Evolutionary conservation across 495 filamentous ascomycete genomes (phyloP), one percentile per base, ranked within the genome.

Genomic region (Chlorociboria aeruginascens): DNA sequence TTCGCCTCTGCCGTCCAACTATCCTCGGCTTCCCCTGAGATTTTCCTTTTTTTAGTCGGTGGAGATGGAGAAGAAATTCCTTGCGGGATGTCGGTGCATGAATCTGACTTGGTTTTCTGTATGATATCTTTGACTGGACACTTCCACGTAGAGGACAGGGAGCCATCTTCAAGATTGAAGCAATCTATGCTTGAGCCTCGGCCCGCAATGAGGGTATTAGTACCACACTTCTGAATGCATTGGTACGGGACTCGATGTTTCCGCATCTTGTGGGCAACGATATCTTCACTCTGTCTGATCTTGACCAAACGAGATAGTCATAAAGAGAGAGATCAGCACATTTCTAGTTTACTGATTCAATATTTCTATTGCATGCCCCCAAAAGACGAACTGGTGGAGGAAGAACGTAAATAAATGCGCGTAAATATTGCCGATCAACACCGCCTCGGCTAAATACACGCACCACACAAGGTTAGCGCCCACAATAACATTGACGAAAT

Each of bases 111-210:
- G 8, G 32, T 10, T 2, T n/a, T 16, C 9, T 10, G 11, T 9
- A 14, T 8, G 13, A 8, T 33, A 16, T 33, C 33, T 6, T 4
- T 13, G 6, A n/a, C 6, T 37, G 52, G 37, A 35, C 35, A 54
- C 29, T 32, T 66, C 69, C 68, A 71, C 30, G 64, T 62, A 16
- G 68, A 68, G 20, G 68, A 39, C 10, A 55, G 57, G 32, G 59
- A 50, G 7, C 68, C 55, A 33, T 59, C 46, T 8, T 46, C 39
- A 37, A 61, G 47, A 50, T 51, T 63, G 55, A 69, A 67, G 2
- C 61, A 61, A 53, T 70, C 59, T 3, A 73, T 69, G 46, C 55
- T 52, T 32, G 62, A 60, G 11, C 61, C 67, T 32, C 60, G 62
- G 1, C 69, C 69, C 30, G 70, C 70, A 42, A 71, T 60, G 7